Percentiles rank a stretch among this genome's conserved stretches.
These are phyloP conservation scores for Linum lewisii DNA, from an alignment of 345 rosid genomes.

Conservation along the genomic window DNA sequence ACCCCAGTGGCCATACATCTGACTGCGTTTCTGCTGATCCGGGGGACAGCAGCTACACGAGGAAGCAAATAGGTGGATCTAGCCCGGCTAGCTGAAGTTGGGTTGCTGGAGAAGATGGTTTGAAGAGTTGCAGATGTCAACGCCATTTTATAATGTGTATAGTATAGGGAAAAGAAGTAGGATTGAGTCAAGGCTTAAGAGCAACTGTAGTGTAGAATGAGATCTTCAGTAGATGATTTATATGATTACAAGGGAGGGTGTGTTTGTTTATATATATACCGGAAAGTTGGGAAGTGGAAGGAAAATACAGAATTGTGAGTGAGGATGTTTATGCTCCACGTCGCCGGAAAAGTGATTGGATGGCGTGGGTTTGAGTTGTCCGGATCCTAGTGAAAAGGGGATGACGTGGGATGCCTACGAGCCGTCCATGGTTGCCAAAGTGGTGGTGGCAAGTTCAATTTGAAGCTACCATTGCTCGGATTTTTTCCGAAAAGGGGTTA, in stretches of 20 bases:
- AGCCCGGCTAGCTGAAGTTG: conserved; percentile 17
- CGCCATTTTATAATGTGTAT: conserved; percentile 36
- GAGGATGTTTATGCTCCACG: conserved; percentile 32
- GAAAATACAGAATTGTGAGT: neutral
- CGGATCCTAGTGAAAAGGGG: conserved; percentile 7
- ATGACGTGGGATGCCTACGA: conserved; percentile 22
- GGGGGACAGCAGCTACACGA: conserved; percentile 4
- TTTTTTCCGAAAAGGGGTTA: too few species aligned
- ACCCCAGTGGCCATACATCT: conserved; percentile 39
- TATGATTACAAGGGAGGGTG: too few species aligned
- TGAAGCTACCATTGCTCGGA: conserved; percentile 12
- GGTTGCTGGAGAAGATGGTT: conserved; percentile 26
- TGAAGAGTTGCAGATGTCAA: conserved; percentile 18
- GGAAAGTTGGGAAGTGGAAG: neutral
- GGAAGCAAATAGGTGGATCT: conserved; percentile 14
- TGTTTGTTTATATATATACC: too few species aligned
- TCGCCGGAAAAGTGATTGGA: conserved; percentile 10
- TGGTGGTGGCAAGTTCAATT: too few species aligned
- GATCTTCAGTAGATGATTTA: too few species aligned
- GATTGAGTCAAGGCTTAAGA: too few species aligned
- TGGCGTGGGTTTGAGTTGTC: conserved; percentile 25
- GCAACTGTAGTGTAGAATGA: too few species aligned
- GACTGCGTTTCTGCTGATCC: conserved; percentile 25
- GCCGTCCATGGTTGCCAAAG: conserved; percentile 5
- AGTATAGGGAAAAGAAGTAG: too few species aligned